A percentile compares a stretch with the other conserved stretches of the same genome.
Conservation (phyloP, 768 basidiomycete species). For the Trametes coccinea region DNA sequence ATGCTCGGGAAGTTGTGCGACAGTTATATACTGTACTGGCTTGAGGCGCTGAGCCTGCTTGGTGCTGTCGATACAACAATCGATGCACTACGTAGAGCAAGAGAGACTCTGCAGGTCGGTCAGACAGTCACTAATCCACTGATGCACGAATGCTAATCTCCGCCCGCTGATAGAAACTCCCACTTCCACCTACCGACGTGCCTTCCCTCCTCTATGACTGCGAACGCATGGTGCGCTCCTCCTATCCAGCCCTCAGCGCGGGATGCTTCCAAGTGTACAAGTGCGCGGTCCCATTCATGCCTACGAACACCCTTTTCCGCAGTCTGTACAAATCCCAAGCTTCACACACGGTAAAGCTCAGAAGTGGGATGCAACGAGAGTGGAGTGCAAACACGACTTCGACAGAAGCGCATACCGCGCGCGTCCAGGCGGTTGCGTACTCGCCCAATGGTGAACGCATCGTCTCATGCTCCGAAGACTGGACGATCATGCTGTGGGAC, state of each 20-base stretch:
- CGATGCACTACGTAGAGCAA: background rate
- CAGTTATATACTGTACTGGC: too few relatives aligned
- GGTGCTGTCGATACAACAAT: background rate
- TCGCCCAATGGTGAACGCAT: constrained; percentile 25
- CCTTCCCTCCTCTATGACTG: constrained; percentile 10
- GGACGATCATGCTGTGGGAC: constrained; percentile 23
- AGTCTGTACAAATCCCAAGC: background rate
- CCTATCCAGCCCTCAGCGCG: constrained; percentile 19
- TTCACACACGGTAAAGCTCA: background rate
- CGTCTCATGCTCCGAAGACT: constrained; percentile 29
- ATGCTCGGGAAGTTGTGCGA: background rate
- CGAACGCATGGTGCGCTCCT: constrained; percentile 9
- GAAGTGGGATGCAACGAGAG: background rate
- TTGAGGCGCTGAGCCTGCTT: too few relatives aligned
- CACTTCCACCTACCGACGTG: background rate
- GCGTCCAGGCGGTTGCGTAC: constrained; percentile 23
- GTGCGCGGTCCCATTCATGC: constrained; percentile 9
- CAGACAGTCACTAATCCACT: background rate
- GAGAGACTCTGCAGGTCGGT: background rate
- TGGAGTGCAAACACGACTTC: background rate
- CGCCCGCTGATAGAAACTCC: background rate
- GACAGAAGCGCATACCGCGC: background rate
- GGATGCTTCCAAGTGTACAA: constrained; percentile 20
- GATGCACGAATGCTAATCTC: background rate
- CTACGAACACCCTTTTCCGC: background rate